These are phyloP conservation scores for Chlorella sp. DNA, from an alignment of 139 green algal species.

Conservation along the genomic window DNA sequence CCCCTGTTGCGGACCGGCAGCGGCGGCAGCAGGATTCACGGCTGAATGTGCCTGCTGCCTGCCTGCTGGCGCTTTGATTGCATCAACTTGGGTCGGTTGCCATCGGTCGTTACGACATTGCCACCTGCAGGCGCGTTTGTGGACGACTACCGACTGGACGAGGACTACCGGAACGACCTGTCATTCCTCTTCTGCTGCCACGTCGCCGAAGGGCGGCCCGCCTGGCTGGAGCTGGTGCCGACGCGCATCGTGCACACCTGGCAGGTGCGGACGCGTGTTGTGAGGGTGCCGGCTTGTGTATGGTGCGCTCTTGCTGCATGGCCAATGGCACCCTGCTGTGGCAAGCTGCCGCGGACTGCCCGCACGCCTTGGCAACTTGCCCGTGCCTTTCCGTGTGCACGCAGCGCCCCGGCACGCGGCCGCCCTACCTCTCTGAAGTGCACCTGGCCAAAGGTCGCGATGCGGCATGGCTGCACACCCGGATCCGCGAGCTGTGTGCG, in stretches of 20 bases:
- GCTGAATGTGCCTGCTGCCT: not conserved
- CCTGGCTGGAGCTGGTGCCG: slow-evolving; percentile 25
- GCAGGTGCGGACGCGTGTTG: not conserved
- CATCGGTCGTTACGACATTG: too few relatives aligned
- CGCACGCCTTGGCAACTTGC: not conserved
- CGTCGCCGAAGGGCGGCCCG: not conserved
- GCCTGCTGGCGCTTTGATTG: not conserved
- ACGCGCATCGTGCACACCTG: slow-evolving; percentile 22
- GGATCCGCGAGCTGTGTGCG: not conserved
- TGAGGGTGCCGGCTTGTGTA: not conserved
- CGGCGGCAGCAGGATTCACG: not conserved
- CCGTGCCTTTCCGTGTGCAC: not conserved
- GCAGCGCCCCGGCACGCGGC: not conserved
- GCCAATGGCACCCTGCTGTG: not conserved
- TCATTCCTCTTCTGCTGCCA: slow-evolving; percentile 50
- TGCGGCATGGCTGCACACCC: not conserved
- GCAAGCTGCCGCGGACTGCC: not conserved
- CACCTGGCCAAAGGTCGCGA: not conserved
- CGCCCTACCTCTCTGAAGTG: slow-evolving; percentile 17
- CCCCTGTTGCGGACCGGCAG: not conserved
- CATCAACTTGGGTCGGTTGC: too few relatives aligned
- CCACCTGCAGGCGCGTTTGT: slow-evolving; percentile 56
- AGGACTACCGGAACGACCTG: slow-evolving; percentile 69
- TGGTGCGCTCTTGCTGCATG: not conserved
- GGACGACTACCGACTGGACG: slow-evolving; percentile 68